Percentiles rank a stretch among this genome's conserved stretches.
phyloP scores from a whole-genome alignment of 768 basidiomycete species.

The Fibroporia radiculosa region DNA sequence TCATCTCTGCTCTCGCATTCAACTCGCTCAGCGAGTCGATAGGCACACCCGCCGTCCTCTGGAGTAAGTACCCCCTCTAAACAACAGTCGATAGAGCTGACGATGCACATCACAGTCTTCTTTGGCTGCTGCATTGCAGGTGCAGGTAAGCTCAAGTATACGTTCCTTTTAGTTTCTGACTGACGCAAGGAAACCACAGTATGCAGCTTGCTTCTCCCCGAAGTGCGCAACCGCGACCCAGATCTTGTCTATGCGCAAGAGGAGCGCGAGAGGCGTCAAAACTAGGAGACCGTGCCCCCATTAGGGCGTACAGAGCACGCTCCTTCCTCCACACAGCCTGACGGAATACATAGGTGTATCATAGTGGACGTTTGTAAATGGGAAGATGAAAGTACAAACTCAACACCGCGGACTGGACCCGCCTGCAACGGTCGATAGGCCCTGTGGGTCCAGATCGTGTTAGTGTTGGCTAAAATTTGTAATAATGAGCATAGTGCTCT shows the following conservation, averaged over 20 bases:
- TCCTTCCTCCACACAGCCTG: no score
- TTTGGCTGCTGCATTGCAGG: slow-evolving; percentile 56
- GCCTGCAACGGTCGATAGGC: no score
- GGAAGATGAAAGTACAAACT: no score
- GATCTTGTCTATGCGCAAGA: slow-evolving; percentile 38
- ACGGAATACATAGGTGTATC: no score
- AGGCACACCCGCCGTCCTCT: slow-evolving; percentile 58
- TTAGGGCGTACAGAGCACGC: no score
- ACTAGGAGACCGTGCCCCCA: background rate
- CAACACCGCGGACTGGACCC: no score
- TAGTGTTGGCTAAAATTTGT: no score
- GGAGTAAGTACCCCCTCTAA: slow-evolving; percentile 45
- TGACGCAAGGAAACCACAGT: slow-evolving; percentile 8
- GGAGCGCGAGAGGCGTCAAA: slow-evolving; percentile 11
- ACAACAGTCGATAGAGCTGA: slow-evolving; percentile 3
- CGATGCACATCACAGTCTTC: slow-evolving; percentile 40
- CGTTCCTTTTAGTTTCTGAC: background rate
- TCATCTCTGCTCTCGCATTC: slow-evolving; percentile 69
- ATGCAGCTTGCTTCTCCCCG: slow-evolving; percentile 42
- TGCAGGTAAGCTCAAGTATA: slow-evolving; percentile 27
- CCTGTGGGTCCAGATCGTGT: no score
- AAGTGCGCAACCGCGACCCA: slow-evolving; percentile 43
- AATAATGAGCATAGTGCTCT: no score
- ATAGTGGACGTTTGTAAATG: no score
- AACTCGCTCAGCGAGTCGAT: slow-evolving; percentile 52